Base-by-base conservation (phyloP, 495 filamentous ascomycete genomes). In the Pseudomonodictys pantanalensis region DNA sequence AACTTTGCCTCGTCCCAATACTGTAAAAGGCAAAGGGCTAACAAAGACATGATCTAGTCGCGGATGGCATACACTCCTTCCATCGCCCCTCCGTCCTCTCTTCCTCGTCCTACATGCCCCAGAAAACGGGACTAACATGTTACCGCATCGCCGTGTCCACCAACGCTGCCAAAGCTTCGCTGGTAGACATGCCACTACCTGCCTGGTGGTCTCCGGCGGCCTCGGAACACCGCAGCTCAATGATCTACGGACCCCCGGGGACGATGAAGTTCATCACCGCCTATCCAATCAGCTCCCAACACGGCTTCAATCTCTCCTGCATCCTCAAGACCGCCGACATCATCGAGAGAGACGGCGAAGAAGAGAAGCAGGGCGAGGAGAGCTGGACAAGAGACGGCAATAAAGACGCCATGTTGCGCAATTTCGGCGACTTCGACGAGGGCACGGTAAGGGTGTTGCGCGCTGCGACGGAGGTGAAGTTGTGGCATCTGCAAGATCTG, bases 51-150 rank as follows among this genome's bases (percentile, higher is more conserved):
- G 39, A 52, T 32, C 17, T 81, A 29, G 75, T 71, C 22, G 78
- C 79, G 7, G 79, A 80, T 64, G 81, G 81, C 0, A 54, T 81
- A 23, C 77, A 82, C 42, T 69, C 75, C 12, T 51, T 67, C 42
- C 59, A 28, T 22, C 59, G 51, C 15, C 5, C 20, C 22, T 2
- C 20, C 30, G 25, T 39, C 15, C 15, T 28, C 24, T 10, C 15
- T 11, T 20, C 25, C 17, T 7, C 9, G 18, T 45, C 41, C 51
- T 28, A 54, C 29, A 17, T 18, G 20, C 22, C 51, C 23, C 24
- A 44, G 15, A 24, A 43, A 26, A 44, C 35, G 4, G 51, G 51
- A 24, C 38, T 54, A 15, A 54, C 51, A 1, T 54, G 51, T 24
- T 54, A 54, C 24, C 35, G 35, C 23, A 26, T 54, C 23, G 51